A percentile compares a stretch with the other conserved stretches of the same genome.
Conservation (phyloP, 495 filamentous ascomycete genomes). For the Hypomontagnella submonticulosa region DNA sequence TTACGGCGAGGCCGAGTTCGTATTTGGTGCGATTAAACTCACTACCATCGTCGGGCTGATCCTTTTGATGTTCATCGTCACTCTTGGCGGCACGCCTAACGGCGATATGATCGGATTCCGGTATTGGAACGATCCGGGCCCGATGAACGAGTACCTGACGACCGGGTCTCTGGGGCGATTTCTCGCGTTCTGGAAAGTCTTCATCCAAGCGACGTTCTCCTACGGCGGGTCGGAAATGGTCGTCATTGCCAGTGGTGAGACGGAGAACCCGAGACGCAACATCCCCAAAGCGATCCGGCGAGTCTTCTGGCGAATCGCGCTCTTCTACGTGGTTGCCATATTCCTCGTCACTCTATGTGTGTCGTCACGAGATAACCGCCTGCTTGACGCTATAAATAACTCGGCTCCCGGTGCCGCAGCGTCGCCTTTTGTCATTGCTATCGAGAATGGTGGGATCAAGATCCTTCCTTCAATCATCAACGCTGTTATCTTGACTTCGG, state of each 20-base stretch:
- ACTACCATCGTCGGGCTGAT: constrained; percentile 72
- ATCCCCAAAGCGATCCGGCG: constrained; percentile 76
- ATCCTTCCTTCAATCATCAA: constrained; percentile 76
- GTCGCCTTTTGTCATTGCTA: constrained; percentile 70
- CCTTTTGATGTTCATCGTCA: constrained; percentile 73
- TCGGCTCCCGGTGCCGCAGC: constrained; percentile 64
- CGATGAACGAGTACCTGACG: constrained; percentile 70
- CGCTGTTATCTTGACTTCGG: constrained; percentile 73
- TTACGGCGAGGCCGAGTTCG: constrained; percentile 73
- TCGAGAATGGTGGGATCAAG: constrained; percentile 68
- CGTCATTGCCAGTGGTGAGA: constrained; percentile 78
- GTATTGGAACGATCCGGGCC: constrained; percentile 76
- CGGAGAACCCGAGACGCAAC: constrained; percentile 74
- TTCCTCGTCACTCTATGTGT: constrained; percentile 74
- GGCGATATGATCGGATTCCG: constrained; percentile 70
- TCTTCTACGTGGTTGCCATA: constrained; percentile 76
- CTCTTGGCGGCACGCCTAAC: constrained; percentile 68
- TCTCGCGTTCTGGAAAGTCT: constrained; percentile 69
- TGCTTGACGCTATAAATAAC: constrained; percentile 61
- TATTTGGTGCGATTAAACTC: constrained; percentile 70
- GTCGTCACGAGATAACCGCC: constrained; percentile 59
- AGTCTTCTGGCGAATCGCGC: constrained; percentile 75
- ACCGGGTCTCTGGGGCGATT: constrained; percentile 63
- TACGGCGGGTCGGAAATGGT: constrained; percentile 68
- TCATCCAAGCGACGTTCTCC: constrained; percentile 68